Conservation (phyloP, 2,329 filamentous ascomycete species). For the Aspergillus persii region DNA sequence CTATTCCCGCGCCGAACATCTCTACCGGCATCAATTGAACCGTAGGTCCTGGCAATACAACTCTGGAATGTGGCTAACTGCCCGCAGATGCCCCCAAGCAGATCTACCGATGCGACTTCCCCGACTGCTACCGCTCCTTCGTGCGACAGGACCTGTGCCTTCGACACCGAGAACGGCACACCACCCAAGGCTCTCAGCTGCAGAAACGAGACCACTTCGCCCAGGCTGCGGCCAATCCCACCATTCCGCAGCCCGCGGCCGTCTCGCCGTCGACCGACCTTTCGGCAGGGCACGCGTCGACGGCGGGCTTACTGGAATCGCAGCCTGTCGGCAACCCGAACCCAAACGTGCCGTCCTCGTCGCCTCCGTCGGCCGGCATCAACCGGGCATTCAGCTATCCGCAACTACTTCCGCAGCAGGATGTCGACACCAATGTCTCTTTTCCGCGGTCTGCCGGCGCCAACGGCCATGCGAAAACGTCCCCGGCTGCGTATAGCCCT, state of each 20-base stretch:
- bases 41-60: constrained; percentile 53
- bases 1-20: constrained; percentile 92
- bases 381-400: constrained; percentile 23
- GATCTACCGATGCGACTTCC: constrained; percentile 90
- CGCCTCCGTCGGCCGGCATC: constrained; percentile 25
- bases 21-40: constrained; percentile 95
- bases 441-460: constrained; percentile 27
- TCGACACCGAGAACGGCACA: constrained; percentile 77
- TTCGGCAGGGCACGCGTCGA: neutral
- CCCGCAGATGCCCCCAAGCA: constrained; percentile 80
- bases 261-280: constrained; percentile 10
- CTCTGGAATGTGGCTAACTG: neutral
- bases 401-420: constrained; percentile 25
- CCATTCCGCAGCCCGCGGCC: constrained; percentile 10
- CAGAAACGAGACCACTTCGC: constrained; percentile 50
- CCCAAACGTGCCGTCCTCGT: constrained; percentile 29
- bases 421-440: constrained; percentile 22
- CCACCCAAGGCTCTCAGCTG: constrained; percentile 57
- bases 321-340: neutral
- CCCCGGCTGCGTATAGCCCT: constrained; percentile 28
- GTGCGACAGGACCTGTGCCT: constrained; percentile 91
- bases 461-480: constrained; percentile 22
- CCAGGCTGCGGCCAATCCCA: constrained; percentile 26
- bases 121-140: constrained; percentile 85
- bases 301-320: neutral